phyloP scores from a whole-genome alignment of 495 filamentous ascomycete genomes.

The Lichenothelia convexa region DNA sequence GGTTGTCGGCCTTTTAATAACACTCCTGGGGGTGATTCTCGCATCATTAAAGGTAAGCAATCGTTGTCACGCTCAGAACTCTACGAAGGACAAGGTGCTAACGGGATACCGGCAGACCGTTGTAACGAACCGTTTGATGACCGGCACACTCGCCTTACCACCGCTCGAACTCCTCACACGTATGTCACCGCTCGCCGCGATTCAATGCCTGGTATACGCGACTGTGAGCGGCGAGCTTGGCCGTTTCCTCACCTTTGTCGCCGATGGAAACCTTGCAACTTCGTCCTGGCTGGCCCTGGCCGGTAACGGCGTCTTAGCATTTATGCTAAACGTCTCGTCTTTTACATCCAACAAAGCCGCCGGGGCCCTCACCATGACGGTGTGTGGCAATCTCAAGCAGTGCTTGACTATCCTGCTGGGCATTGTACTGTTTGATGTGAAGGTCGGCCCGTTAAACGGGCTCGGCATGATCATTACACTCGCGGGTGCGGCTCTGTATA shows the following conservation, averaged over 20 bases:
- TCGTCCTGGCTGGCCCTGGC: conserved; percentile 15
- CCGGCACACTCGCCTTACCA: conserved; percentile 29
- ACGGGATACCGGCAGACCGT: conserved; percentile 21
- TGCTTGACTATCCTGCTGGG: conserved; percentile 36
- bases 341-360: conserved; percentile 38
- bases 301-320: conserved; percentile 33
- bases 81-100: not conserved
- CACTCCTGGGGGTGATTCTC: conserved; percentile 33
- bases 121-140: conserved; percentile 37
- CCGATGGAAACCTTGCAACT: conserved; percentile 6
- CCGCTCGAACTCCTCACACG: conserved; percentile 34
- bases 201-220: conserved; percentile 32
- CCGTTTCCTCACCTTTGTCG: conserved; percentile 8
- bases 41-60: conserved; percentile 27
- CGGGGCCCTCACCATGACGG: conserved; percentile 38
- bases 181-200: conserved; percentile 35
- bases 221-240: conserved; percentile 28
- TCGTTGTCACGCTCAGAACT: not conserved
- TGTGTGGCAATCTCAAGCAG: conserved; percentile 41
- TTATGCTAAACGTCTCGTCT: conserved; percentile 33
- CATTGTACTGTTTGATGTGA: conserved; percentile 31
- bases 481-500: conserved; percentile 30
- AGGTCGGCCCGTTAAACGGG: conserved; percentile 28
- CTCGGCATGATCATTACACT: conserved; percentile 24
- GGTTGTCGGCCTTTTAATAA: conserved; percentile 30